A percentile compares a stretch with the other conserved stretches of the same genome.
phyloP scores from a whole-genome alignment of 2,329 filamentous ascomycete species.

The Monilinia fructicola region DNA sequence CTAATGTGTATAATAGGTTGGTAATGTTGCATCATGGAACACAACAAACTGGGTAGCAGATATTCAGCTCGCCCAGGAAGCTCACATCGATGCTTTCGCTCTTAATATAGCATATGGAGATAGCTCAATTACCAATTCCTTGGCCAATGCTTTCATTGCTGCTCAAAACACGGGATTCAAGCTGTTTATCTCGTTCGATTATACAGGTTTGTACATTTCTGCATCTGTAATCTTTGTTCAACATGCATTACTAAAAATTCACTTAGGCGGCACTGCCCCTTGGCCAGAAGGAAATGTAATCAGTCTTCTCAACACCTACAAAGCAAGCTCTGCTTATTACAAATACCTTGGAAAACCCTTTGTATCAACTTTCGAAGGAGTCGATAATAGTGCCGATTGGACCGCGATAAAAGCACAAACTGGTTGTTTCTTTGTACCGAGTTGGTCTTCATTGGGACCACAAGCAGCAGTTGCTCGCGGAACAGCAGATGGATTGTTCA shows the following conservation, averaged over 20 bases:
- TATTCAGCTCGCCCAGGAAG: background rate
- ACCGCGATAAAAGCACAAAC: background rate
- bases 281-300: conserved; percentile 1
- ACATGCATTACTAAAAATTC: background rate
- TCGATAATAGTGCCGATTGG: background rate
- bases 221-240: background rate
- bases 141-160: background rate
- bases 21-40: no score
- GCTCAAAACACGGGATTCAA: background rate
- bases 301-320: conserved; percentile 1
- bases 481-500: background rate
- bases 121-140: background rate
- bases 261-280: background rate
- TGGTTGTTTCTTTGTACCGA: background rate
- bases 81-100: conserved; percentile 6
- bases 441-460: background rate
- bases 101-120: conserved; percentile 1
- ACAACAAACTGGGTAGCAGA: background rate
- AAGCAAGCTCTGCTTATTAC: conserved; percentile 1
- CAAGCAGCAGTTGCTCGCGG: background rate
- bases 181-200: conserved; percentile 6
- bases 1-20: no score
- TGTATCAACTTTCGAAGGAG: conserved; percentile 11
- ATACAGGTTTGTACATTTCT: background rate
- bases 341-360: background rate